Base-by-base conservation (phyloP, 495 filamentous ascomycete species). In the Corynascus novoguineensis region DNA sequence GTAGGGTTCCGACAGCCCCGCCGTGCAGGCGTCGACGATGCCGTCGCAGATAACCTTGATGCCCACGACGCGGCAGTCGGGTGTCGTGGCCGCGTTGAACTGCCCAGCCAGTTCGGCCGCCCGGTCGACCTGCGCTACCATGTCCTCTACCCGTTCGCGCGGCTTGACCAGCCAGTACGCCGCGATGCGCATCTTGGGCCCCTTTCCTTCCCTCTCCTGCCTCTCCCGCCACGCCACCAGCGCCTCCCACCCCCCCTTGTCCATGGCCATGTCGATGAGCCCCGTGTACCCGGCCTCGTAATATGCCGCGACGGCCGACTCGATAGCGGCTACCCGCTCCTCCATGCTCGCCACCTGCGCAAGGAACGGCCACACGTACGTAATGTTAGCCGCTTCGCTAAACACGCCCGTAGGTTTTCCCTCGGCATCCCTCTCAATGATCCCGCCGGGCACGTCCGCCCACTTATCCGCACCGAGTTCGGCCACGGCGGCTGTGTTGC, bases 11-110 rank as follows among this genome's bases (percentile, higher is more conserved):
- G 73, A 68, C 29, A 87, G 67, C 4, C 78, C 82, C 0, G 84
- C 84, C 5, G 84, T 87, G 65, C 83, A 87, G 0, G 79, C 82
- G 56, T 87, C 84, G 42, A 87, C 73, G 9, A 86, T 81, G 1
- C 84, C 84, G 53, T 87, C 84, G 55, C 82, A 83, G 41, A 87
- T 86, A 21, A 87, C 70, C 58, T 87, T 87, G 61, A 86, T 79
- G n/a, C 84, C 84, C 1, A 80, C 76, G 15, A 87, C 68, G 28
- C 80, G 71, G 48, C 83, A 82, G 41, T 81, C 75, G 0, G 79
- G 82, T 15, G 68, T 74, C 1, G 73, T 79, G 0, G 58, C 12
- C 3, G 69, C 66, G 50, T 79, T 81, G 60, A 73, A 81, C 49
- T 76, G 48, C 10, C 57, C 46, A 17, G 74, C 71, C 3, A 86